These are phyloP conservation scores for Marasmius sp. DNA, from an alignment of 1,284 basidiomycete species.

Conservation along the genomic window DNA sequence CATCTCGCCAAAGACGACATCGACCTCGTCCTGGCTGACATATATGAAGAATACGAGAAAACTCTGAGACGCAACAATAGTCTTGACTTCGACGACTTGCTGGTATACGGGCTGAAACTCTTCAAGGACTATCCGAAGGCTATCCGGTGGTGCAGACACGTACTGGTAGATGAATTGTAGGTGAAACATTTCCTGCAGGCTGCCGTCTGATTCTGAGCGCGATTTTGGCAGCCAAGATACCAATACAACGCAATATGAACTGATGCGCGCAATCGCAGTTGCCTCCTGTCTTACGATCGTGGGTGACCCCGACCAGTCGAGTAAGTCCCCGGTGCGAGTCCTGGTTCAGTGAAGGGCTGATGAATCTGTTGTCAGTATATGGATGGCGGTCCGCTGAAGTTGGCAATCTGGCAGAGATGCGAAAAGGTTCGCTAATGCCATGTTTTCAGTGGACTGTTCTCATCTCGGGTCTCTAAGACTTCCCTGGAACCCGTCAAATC, in stretches of 20 bases:
- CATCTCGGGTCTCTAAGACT: slow-evolving; percentile 48
- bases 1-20: slow-evolving; percentile 22
- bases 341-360: too few relatives aligned
- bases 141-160: slow-evolving; percentile 67
- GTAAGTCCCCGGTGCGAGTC: slow-evolving; percentile 31
- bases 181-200: slow-evolving; percentile 28
- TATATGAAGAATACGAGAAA: slow-evolving; percentile 74
- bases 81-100: slow-evolving; percentile 89
- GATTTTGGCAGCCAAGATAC: slow-evolving; percentile 73
- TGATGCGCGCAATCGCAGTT: slow-evolving; percentile 74
- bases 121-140: slow-evolving; percentile 59
- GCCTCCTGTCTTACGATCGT: slow-evolving; percentile 76
- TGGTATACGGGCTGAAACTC: slow-evolving; percentile 76
- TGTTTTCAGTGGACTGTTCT: not conserved
- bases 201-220: not conserved
- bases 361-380: slow-evolving; percentile 51
- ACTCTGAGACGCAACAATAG: slow-evolving; percentile 65
- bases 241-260: slow-evolving; percentile 82
- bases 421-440: slow-evolving; percentile 42
- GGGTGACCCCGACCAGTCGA: slow-evolving; percentile 93
- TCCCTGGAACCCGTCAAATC: slow-evolving; percentile 64
- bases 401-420: slow-evolving; percentile 79
- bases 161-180: slow-evolving; percentile 90
- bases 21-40: slow-evolving; percentile 45
- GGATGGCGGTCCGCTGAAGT: slow-evolving; percentile 89